Evolutionary conservation across 805 yeast genomes (phyloP).

Genomic region (Candida qinlingensis): DNA sequence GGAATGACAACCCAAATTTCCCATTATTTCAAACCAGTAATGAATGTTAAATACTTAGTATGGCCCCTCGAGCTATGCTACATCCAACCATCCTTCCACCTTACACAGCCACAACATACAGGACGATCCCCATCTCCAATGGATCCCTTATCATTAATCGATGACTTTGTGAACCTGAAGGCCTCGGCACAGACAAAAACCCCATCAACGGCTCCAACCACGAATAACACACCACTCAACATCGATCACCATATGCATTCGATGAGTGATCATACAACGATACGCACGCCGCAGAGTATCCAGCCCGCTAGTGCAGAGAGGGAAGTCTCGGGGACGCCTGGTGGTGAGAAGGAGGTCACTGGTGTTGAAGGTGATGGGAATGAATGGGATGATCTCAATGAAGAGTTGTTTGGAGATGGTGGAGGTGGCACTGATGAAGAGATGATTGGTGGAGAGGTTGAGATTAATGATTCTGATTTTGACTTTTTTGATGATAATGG

Average conservation of each 20-base stretch:
- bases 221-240: conserved; percentile 22
- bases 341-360: no score
- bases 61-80: conserved; percentile 74
- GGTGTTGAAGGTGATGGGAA: conserved; percentile 3
- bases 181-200: conserved; percentile 35
- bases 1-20: conserved; percentile 62
- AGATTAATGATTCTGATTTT: conserved; percentile 24
- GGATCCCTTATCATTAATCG: conserved; percentile 33
- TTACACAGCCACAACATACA: neutral
- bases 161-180: conserved; percentile 34
- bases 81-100: conserved; percentile 37
- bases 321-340: no score
- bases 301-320: neutral
- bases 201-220: conserved; percentile 26
- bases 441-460: conserved; percentile 25
- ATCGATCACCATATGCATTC: neutral
- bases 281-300: conserved; percentile 1
- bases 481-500: conserved; percentile 25
- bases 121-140: conserved; percentile 9
- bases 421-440: conserved; percentile 22
- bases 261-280: conserved; percentile 4
- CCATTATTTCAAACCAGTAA: conserved; percentile 45
- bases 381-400: conserved; percentile 27
- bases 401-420: conserved; percentile 29
- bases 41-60: conserved; percentile 48